A percentile compares a stretch with the other conserved stretches of the same genome.
Conservation (phyloP, 2,329 filamentous ascomycete species). For the Elsinoe ampelina region DNA sequence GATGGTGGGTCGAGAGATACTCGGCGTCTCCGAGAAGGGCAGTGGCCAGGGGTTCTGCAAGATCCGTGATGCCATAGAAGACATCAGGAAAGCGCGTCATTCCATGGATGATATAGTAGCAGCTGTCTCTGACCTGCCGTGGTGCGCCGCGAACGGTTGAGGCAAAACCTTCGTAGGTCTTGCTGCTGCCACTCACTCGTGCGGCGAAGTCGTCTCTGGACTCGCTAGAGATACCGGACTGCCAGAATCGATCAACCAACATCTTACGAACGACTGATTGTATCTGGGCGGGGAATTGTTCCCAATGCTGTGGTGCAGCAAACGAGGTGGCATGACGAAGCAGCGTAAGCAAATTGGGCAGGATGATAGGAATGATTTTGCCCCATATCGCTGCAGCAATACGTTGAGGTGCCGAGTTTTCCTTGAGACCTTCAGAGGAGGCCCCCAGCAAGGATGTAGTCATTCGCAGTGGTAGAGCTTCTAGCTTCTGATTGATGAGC, state of each 20-base stretch:
- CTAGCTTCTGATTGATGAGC: conserved; percentile 1
- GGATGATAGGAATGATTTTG: conserved; percentile 66
- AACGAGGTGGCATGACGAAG: conserved; percentile 85
- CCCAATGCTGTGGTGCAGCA: conserved; percentile 80
- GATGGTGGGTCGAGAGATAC: conserved; percentile 80
- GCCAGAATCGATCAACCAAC: conserved; percentile 93
- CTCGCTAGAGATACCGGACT: conserved; percentile 90
- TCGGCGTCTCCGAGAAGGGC: conserved; percentile 76
- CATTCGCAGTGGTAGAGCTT: conserved; percentile 61
- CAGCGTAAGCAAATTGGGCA: conserved; percentile 79
- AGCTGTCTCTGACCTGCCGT: conserved; percentile 80
- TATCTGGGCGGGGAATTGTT: conserved; percentile 64
- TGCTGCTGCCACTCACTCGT: conserved; percentile 77
- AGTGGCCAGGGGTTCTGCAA: conserved; percentile 73
- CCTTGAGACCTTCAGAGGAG: conserved; percentile 80
- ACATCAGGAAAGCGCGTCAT: conserved; percentile 78
- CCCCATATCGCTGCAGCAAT: conserved; percentile 77
- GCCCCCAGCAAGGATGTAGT: conserved; percentile 90
- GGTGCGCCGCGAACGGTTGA: conserved; percentile 86
- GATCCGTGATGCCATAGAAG: conserved; percentile 82
- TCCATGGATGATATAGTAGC: conserved; percentile 88
- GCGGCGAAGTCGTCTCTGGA: conserved; percentile 97
- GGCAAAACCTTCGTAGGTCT: conserved; percentile 83
- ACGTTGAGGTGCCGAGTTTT: conserved; percentile 61
- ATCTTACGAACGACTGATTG: conserved; percentile 69